Percentiles rank a stretch among this genome's conserved stretches.
These are phyloP conservation scores for Trichophyton benhamiae DNA, from an alignment of 2,329 filamentous ascomycete species.

Conservation along the genomic window DNA sequence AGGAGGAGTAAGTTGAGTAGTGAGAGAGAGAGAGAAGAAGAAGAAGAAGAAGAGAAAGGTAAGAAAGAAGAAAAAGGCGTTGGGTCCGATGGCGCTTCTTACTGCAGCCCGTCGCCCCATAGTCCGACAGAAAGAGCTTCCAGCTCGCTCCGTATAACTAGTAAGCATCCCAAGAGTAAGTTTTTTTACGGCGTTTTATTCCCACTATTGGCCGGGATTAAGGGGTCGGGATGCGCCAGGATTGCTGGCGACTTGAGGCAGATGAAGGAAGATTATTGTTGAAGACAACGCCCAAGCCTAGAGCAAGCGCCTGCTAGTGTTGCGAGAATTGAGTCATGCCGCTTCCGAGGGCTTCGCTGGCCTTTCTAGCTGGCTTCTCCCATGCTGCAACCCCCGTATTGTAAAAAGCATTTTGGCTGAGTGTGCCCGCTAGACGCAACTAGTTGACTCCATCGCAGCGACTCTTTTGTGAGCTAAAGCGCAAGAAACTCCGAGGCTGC, in stretches of 20 bases:
- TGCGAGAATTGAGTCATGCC: background rate
- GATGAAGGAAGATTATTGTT: no score
- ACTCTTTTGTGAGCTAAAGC: no score
- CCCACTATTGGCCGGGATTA: background rate
- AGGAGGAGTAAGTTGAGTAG: no score
- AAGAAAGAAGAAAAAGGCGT: no score
- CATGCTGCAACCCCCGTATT: background rate
- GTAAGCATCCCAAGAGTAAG: background rate
- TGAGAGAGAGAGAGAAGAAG: background rate
- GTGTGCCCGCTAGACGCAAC: no score
- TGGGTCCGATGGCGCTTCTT: no score
- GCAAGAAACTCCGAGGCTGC: no score
- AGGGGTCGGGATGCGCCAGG: background rate
- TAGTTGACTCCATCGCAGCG: no score
- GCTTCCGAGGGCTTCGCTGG: background rate
- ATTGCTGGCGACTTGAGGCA: background rate
- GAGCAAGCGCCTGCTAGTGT: background rate
- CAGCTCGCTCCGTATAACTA: background rate
- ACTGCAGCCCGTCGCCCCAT: no score
- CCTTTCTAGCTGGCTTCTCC: background rate
- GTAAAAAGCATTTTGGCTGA: no score
- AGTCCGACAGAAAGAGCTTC: background rate
- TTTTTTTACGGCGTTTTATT: background rate
- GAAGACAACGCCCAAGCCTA: no score
- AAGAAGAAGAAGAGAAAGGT: no score